Conservation (phyloP, 768 basidiomycete genomes). For the Suillus subaureus region DNA sequence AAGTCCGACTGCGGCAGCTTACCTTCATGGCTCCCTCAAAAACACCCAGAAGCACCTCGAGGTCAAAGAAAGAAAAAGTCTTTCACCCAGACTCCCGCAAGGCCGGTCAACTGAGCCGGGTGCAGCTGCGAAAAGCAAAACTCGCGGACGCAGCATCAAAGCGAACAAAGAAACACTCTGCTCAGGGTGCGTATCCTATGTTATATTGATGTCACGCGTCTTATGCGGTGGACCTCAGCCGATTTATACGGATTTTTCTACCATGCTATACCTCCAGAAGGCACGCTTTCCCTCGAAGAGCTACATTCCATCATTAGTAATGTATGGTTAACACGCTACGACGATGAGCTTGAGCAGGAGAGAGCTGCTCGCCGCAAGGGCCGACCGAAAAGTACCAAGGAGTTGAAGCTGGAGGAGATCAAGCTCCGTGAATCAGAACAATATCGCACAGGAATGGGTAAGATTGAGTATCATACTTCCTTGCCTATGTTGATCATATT, state of each 20-base stretch:
- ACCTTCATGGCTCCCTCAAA: slow-evolving; percentile 4
- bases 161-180: slow-evolving; percentile 56
- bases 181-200: slow-evolving; percentile 45
- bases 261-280: slow-evolving; percentile 64
- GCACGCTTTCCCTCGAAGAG: slow-evolving; percentile 59
- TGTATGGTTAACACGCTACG: slow-evolving; percentile 75
- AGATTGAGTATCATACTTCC: slow-evolving; percentile 24
- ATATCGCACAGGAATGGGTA: slow-evolving; percentile 83
- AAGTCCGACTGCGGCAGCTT: background rate
- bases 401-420: slow-evolving; percentile 69
- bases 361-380: slow-evolving; percentile 66
- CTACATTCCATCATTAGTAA: slow-evolving; percentile 66
- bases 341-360: slow-evolving; percentile 66
- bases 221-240: slow-evolving; percentile 38
- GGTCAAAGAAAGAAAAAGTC: slow-evolving; percentile 72
- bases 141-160: slow-evolving; percentile 57
- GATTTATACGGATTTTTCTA: slow-evolving; percentile 79
- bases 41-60: slow-evolving; percentile 22
- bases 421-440: slow-evolving; percentile 67
- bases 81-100: slow-evolving; percentile 86
- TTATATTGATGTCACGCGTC: background rate
- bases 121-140: slow-evolving; percentile 69
- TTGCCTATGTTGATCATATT: slow-evolving; percentile 7
- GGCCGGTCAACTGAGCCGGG: slow-evolving; percentile 71
- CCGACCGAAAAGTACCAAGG: slow-evolving; percentile 70